Evolutionary conservation across 495 filamentous ascomycete species (phyloP), one percentile per base, ranked within the genome.

Genomic region (Aspergillus baeticus): DNA sequence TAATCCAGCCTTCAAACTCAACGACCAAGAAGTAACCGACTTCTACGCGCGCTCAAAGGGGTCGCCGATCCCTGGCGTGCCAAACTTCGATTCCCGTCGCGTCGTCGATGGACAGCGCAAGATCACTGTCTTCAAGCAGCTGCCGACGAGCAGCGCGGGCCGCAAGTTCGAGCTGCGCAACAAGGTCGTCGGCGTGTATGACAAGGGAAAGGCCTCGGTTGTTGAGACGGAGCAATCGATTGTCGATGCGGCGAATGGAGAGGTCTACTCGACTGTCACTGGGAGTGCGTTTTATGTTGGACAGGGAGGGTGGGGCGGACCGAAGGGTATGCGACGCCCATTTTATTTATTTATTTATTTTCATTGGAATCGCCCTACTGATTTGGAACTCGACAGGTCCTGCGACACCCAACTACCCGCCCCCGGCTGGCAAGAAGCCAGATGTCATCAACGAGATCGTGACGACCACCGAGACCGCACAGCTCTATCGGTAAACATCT

Each of bases 241-340:
- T 29, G 87, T 92, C 0, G 89, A 96, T 55, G 84, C 75, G 39
- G 69, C 68, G 42, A 82, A 70, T 10, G 88, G 86, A 37, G 89
- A 92, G 63, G 79, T 87, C 20, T 96, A 92, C 72, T 75, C 81
- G 31, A 83, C 83, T 62, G 82, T 82, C 34, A 73, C 87, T 35
- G 81, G 83, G 42, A 88, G 82, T 57, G 84, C 81, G 15, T 96
- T 96, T 71, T 90, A 83, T 61, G 87, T 95, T 34, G 90, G 82
- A 6, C 90, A 96, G 72, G 92, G 92, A 38, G 81, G 81, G 50
- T 96, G 91, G 91, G 90, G 90, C 53, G 92, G 91, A 1, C 91
- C 92, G n/a, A 93, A 94, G 75, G 89, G 89, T 83, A 14, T 15
- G 47, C n/a, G n/a, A n/a, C n/a, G n/a, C n/a, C n/a, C n/a, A n/a